Base-by-base conservation (phyloP, 257 asterid genomes). In the Agastache rugosa region DNA sequence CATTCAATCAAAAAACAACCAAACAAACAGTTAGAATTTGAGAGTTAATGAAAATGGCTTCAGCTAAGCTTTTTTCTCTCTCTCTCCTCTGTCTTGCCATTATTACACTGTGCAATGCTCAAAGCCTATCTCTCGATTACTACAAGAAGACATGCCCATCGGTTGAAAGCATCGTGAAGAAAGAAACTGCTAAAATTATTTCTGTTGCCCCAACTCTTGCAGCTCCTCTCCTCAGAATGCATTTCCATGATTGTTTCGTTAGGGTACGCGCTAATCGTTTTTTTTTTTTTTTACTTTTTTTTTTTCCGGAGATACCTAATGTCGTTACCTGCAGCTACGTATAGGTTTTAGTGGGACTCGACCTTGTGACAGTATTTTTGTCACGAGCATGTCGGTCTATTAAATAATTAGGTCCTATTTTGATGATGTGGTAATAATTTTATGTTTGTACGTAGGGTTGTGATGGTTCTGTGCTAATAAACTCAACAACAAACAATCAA, bases 171-270 rank as follows among this genome's bases (percentile, higher is more conserved):
- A 80, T 83, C 12, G 91, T 89, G 34, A 85, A 83, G 74, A 59
- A 75, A 5, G 77, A 77, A 19, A 88, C 92, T 0, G 64, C 83
- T n/a, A 69, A 45, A 1, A 80, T 79, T 19, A 81, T 88, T 5
- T 16, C 76, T 1, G 66, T 4, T 7, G 81, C 86, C 20, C 92
- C 93, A 0, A 70, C 84, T 15, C 87, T 91, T 31, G 90, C 85
- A 9, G 91, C 92, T 39, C 82, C 92, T 22, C 45, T 91, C 10
- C 87, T 89, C n/a, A 75, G 96, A 59, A 77, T 91, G 87, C 93
- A 88, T 22, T 91, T 88, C 79, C 97, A 91, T 20, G 97, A 91
- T 59, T 91, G 96, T 63, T 87, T 90, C 74, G 95, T 91, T 63
- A 81, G 88, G 84, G 95, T 90, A 85, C 14, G 79, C 3, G 1